Evolutionary conservation across 768 basidiomycete genomes (phyloP).

Genomic region (Suillus subaureus): DNA sequence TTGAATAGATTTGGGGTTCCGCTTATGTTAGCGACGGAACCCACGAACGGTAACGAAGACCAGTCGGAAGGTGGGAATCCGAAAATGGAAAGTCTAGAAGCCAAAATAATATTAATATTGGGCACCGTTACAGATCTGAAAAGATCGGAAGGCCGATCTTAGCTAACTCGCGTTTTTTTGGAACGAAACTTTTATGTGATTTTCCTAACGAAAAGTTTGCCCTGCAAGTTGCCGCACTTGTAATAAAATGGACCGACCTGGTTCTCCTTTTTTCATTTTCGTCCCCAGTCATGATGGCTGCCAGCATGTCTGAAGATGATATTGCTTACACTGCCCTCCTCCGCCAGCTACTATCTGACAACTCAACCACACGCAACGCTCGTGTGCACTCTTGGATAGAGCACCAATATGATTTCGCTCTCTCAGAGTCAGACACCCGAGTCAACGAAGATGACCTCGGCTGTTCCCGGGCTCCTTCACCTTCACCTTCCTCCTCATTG

Average conservation of each 20-base stretch:
- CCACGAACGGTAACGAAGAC: slow-evolving; percentile 13
- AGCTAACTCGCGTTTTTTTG: slow-evolving; percentile 13
- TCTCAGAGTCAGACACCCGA: slow-evolving; percentile 25
- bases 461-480: slow-evolving; percentile 20
- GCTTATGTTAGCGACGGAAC: slow-evolving; percentile 20
- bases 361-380: slow-evolving; percentile 25
- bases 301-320: slow-evolving; percentile 34
- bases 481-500: slow-evolving; percentile 35
- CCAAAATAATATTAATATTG: background rate
- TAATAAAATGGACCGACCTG: slow-evolving; percentile 24
- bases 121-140: background rate
- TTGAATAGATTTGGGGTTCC: slow-evolving; percentile 11
- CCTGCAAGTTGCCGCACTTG: background rate
- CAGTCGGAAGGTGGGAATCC: slow-evolving; percentile 6
- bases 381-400: slow-evolving; percentile 38
- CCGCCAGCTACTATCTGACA: slow-evolving; percentile 28
- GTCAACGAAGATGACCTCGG: slow-evolving; percentile 1
- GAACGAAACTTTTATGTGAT: slow-evolving; percentile 21
- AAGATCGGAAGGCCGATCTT: slow-evolving; percentile 13
- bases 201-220: slow-evolving; percentile 8
- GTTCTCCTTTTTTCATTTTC: slow-evolving; percentile 1
- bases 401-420: slow-evolving; percentile 38
- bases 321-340: slow-evolving; percentile 31
- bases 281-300: slow-evolving; percentile 5
- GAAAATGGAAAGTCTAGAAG: slow-evolving; percentile 7